These are phyloP conservation scores for Exophiala aquamarina DNA, from an alignment of 2,329 filamentous ascomycete genomes.

Conservation along the genomic window DNA sequence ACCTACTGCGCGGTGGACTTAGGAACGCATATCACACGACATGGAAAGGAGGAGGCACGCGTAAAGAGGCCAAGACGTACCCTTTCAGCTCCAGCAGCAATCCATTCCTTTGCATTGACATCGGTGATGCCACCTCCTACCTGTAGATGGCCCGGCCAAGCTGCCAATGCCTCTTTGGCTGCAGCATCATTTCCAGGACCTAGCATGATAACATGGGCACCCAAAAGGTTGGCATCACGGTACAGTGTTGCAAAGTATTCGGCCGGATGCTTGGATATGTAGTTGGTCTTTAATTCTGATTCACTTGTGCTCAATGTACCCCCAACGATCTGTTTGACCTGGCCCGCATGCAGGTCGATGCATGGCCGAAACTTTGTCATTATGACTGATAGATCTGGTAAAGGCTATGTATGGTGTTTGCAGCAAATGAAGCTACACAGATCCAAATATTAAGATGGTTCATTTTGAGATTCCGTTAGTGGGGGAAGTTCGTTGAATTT, in stretches of 20 bases:
- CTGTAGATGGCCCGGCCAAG: constrained; percentile 80
- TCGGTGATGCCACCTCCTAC: constrained; percentile 93
- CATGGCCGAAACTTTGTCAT: constrained; percentile 97
- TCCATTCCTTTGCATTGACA: constrained; percentile 80
- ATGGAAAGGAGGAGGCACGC: neutral
- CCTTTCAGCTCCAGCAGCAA: constrained; percentile 84
- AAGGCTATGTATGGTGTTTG: too few species aligned
- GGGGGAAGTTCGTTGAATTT: too few species aligned
- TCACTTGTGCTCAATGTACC: constrained; percentile 73
- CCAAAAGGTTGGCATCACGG: constrained; percentile 68
- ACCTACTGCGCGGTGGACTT: constrained; percentile 60
- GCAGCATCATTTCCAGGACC: constrained; percentile 83
- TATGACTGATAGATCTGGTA: neutral
- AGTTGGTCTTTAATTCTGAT: constrained; percentile 80
- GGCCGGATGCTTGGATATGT: constrained; percentile 80
- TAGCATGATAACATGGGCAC: constrained; percentile 95
- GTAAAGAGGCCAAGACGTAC: constrained; percentile 50
- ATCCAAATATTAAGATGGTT: too few species aligned
- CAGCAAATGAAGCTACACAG: too few species aligned
- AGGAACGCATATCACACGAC: neutral
- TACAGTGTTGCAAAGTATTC: constrained; percentile 81
- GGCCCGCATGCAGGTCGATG: constrained; percentile 95
- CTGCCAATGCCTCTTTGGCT: constrained; percentile 70
- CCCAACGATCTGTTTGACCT: constrained; percentile 98
- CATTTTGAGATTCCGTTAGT: too few species aligned